Conservation (phyloP, 225 moss, liverwort and hornwort genomes). For the Sphagnum tenellum region DNA sequence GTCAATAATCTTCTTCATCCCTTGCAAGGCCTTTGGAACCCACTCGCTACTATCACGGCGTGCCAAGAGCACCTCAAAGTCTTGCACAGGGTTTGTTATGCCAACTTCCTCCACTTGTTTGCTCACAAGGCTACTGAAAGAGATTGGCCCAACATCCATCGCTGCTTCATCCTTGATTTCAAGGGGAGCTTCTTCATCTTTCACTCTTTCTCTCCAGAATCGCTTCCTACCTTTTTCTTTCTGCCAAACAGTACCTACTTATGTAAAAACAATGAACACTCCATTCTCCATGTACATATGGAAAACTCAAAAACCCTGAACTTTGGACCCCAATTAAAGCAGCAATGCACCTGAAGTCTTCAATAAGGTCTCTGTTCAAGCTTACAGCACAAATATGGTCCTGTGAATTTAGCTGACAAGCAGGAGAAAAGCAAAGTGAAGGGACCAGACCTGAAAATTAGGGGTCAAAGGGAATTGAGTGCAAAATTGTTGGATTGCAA, state of each 20-base stretch:
- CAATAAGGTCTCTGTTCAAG: no score
- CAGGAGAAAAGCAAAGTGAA: no score
- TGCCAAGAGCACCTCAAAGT: conserved; percentile 81
- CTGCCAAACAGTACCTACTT: conserved; percentile 17
- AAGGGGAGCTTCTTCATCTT: conserved; percentile 31
- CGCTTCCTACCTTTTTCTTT: conserved; percentile 45
- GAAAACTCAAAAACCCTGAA: no score
- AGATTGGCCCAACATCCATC: conserved; percentile 53
- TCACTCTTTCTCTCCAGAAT: conserved; percentile 70
- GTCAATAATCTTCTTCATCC: conserved; percentile 74
- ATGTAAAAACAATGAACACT: background rate
- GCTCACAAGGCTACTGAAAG: conserved; percentile 52
- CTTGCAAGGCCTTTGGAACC: conserved; percentile 69
- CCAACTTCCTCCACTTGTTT: conserved; percentile 83
- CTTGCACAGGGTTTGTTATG: conserved; percentile 65
- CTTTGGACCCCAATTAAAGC: no score
- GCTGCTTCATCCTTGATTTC: conserved; percentile 41
- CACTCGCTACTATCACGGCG: conserved; percentile 82
- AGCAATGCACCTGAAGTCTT: no score
- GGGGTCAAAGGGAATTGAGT: conserved; percentile 51
- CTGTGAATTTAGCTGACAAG: no score
- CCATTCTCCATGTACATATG: no score
- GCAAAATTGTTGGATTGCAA: conserved; percentile 39
- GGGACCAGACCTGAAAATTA: conserved; percentile 52
- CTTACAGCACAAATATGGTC: no score